Evolutionary conservation across 805 yeast genomes (phyloP), one percentile per base, ranked within the genome.

Genomic region (Hanseniaspora occidentalis): DNA sequence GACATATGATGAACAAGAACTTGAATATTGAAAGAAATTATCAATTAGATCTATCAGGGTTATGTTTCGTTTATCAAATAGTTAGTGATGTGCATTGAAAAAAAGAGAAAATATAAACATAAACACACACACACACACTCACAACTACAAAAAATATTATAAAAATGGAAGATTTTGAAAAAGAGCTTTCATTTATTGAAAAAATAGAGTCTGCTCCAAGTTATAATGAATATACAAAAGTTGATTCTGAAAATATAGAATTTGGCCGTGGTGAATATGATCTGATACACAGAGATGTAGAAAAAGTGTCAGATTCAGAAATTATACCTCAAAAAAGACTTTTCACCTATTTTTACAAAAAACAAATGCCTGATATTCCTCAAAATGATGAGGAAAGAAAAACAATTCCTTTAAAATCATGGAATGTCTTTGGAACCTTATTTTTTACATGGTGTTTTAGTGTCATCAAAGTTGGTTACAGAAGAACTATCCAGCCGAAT

Each of bases 381-480:
- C 47, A 42, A 37, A 22, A 49, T 4, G 67, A 64, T 3, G 73
- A 70, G 8, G 82, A 77, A 44, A 59, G 83, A 42, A 55, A 50
- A 16, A 48, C 54, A 1, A 74, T 65, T 45, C 81, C 79, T 1
- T 62, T 73, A 61, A 65, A 2, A 11, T 17, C 11, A 9, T 34
- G 23, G 5, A 9, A 13, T 8, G 38, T 38, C 5, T 20, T 41
- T 14, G 14, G 33, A n/a, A 37, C 35, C n/a, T 34, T 41, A 11
- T 66, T 66, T 70, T 49, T 78, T 76, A 52, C 64, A 72, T 79
- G 84, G 82, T 47, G 79, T 40, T 47, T 56, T 22, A 83, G 84
- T 0, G 45, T 79, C 36, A 57, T 79, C 66, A 54, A 51, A 8
- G 67, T 69, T 9, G 84, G 85, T 2, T 79, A 79, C 54, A 73